Percentiles rank a stretch among this genome's conserved stretches.
phyloP scores from a whole-genome alignment of 176 grass and related monocot genomes.

The Tillandsia fasciculata region DNA sequence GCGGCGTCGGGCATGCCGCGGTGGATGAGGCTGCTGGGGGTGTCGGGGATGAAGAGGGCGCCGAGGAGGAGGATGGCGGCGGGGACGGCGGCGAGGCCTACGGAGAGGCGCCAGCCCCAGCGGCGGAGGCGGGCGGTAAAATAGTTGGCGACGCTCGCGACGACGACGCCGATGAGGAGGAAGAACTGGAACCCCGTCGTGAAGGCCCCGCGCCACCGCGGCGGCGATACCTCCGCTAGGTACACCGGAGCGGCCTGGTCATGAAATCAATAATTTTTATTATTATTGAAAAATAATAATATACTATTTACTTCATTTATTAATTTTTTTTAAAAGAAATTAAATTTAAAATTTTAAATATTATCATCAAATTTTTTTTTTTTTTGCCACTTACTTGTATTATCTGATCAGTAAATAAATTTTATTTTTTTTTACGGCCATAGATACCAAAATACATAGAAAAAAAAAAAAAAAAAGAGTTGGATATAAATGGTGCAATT shows the following conservation, averaged over 20 bases:
- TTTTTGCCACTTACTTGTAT: too few species aligned
- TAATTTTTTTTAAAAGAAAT: too few species aligned
- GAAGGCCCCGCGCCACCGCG: conserved; percentile 51
- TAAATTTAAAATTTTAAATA: too few species aligned
- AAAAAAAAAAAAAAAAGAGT: too few species aligned
- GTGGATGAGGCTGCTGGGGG: conserved; percentile 45
- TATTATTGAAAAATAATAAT: too few species aligned
- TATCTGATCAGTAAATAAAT: too few species aligned
- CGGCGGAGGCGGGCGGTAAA: conserved; percentile 25
- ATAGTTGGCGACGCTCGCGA: conserved; percentile 52
- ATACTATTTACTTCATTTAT: too few species aligned
- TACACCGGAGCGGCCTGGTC: conserved; percentile 69
- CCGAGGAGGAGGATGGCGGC: conserved; percentile 36
- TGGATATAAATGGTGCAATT: too few species aligned
- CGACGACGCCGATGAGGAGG: conserved; percentile 42
- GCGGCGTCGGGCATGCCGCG: conserved; percentile 34
- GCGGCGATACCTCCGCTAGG: conserved; percentile 59
- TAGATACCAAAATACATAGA: too few species aligned
- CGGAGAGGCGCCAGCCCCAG: conserved; percentile 65
- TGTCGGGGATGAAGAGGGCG: conserved; percentile 42
- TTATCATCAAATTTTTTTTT: too few species aligned
- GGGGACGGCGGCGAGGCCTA: conserved; percentile 42
- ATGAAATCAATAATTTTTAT: neutral
- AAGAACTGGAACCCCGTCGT: conserved; percentile 63
- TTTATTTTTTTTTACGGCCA: too few species aligned